Base-by-base conservation (phyloP, 352 stramenopile species). In the Pythium periplocum region DNA sequence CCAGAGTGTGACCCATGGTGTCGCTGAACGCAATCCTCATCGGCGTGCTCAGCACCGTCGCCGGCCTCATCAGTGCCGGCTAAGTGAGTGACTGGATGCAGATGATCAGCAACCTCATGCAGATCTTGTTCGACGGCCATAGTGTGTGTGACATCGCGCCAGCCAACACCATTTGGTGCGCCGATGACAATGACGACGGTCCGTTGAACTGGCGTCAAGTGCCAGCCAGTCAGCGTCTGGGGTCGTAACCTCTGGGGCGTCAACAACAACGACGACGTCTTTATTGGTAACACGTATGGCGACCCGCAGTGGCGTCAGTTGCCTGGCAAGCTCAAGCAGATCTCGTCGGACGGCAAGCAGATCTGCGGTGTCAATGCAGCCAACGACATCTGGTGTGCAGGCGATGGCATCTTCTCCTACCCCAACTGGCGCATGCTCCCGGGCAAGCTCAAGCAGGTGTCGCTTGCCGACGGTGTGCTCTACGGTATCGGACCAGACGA, bases 331-430 rank as follows among this genome's bases (percentile, higher is more conserved):
- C 49, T 73, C 56, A 63, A 66, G 50, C 50, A 62, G 47, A 53
- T 69, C 50, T 51, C 61, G 26, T 49, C 51, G n/a, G 64, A 73
- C 53, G 61, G 61, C 49, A 71, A 68, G 55, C 64, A 71, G 55
- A 45, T 71, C 51, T 71, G 64, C 45, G 64, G 51, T 30, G 37
- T 46, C 31, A 60, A 62, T 55, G 12, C 42, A 2, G 33, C 48
- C 48, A 55, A 71, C 34, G 50, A 65, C 5, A 62, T 71, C 47
- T 65, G 33, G 31, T 71, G 64, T 51, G 55, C 64, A 9, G 56
- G 62, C 44, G 48, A 62, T 12, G 40, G 32, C 12, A 61, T 68
- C 59, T 57, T 31, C n/a, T 39, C 31, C 38, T 57, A 53, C 11
- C 59, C 59, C 4, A 66, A 68, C 57, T 71, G 64, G 64, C 64